Percentiles rank a stretch among this genome's conserved stretches.
Evolutionary conservation across 495 filamentous ascomycete genomes (phyloP).

Genomic region (Penicillium lividum): DNA sequence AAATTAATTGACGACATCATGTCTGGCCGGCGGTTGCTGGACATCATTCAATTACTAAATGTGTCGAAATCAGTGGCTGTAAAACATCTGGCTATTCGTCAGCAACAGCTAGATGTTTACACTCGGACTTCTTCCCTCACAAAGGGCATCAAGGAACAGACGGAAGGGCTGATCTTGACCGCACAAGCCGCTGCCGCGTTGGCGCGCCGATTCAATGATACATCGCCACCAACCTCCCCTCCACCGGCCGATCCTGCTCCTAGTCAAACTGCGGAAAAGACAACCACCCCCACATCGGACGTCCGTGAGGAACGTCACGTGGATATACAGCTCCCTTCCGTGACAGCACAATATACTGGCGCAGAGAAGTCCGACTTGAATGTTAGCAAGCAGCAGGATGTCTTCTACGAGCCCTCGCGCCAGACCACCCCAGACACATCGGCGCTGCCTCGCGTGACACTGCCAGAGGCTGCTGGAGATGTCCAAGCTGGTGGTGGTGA

Average conservation of each 20-base stretch:
- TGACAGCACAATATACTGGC: slow-evolving; percentile 29
- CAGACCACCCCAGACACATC: slow-evolving; percentile 50
- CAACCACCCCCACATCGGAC: slow-evolving; percentile 32
- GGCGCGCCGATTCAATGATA: slow-evolving; percentile 56
- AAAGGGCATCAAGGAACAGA: slow-evolving; percentile 63
- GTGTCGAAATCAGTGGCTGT: slow-evolving; percentile 74
- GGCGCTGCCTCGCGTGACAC: slow-evolving; percentile 57
- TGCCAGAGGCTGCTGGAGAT: slow-evolving; percentile 55
- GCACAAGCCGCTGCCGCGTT: slow-evolving; percentile 63
- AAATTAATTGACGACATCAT: slow-evolving; percentile 38
- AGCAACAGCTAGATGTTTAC: slow-evolving; percentile 76
- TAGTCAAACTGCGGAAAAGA: slow-evolving; percentile 5
- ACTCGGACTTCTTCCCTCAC: slow-evolving; percentile 73
- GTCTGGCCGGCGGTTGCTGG: slow-evolving; percentile 72
- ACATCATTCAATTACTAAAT: slow-evolving; percentile 75
- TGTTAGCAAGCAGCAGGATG: slow-evolving; percentile 56
- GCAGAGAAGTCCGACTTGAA: slow-evolving; percentile 26
- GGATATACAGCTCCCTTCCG: slow-evolving; percentile 59
- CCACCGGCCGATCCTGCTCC: slow-evolving; percentile 16
- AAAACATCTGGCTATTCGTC: slow-evolving; percentile 77
- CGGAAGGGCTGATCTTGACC: slow-evolving; percentile 63
- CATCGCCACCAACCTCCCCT: slow-evolving; percentile 24
- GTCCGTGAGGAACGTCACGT: slow-evolving; percentile 52
- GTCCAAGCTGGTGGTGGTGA: slow-evolving; percentile 40
- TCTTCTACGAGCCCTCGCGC: slow-evolving; percentile 55